Evolutionary conservation across 306 rosid genomes (phyloP), one percentile per base, ranked within the genome.

Genomic region (Luffa aegyptiaca): DNA sequence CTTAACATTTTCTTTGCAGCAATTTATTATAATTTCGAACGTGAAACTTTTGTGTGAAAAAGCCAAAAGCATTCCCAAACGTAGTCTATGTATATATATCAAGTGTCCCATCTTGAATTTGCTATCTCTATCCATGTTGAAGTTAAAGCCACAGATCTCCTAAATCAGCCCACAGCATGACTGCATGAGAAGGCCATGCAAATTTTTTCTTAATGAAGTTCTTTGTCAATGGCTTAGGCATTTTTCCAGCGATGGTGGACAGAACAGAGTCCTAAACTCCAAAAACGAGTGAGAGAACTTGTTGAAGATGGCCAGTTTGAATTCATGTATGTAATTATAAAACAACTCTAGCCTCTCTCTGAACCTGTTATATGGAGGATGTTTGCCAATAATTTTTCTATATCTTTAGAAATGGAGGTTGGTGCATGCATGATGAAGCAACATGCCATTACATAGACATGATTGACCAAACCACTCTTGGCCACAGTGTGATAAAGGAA

Each of bases 401-500:
- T 83, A 70, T 82, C 26, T 79, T 75, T 77, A 94, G 98, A 82
- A 94, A 94, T 81, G 98, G 97, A 10, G 98, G 97, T 44, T 94
- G 98, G 98, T 91, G 97, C 21, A 94, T 94, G 98, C 98, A 94
- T n/a, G 98, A 94, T 82, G 98, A 94, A 86, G 98, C 98, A 8
- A 80, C 98, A 13, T 35, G 73, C 6, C 97, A 92, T 80, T 92
- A 92, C 84, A 89, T 94, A 68, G 98, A 94, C 84, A 94, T 94
- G 98, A 90, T 94, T 76, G 98, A 92, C 79, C 98, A 94, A 82
- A 94, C 98, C 2, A 94, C 95, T 20, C 80, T 91, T 6, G 97
- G 98, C 0, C 98, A 94, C 83, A 82, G 76, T 2, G 85, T 88
- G 63, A 86, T 94, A 21, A 94, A 90, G 88, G 74, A 82, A 3